Conservation (phyloP, 1,284 basidiomycete species). For the Irpex rosettiformis region DNA sequence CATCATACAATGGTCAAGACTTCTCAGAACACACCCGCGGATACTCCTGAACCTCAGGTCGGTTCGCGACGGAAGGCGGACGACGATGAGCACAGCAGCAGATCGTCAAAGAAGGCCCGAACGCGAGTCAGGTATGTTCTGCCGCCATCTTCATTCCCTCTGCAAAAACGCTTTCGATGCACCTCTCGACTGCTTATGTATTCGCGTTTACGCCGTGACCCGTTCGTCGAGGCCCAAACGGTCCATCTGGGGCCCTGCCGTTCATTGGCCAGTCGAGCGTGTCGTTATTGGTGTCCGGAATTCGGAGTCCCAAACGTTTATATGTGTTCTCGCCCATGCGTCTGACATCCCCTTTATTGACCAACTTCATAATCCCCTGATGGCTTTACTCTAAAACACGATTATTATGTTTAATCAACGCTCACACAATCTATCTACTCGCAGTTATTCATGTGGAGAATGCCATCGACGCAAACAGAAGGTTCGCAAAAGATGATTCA, state of each 20-base stretch:
- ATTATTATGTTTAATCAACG: not conserved
- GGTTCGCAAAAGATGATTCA: slow-evolving; percentile 36
- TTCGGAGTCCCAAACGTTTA: not conserved
- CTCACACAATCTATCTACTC: slow-evolving; percentile 4
- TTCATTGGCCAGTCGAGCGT: not conserved
- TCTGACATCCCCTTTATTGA: not conserved
- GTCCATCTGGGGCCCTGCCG: not conserved
- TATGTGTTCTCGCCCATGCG: not conserved
- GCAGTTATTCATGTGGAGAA: slow-evolving; percentile 81
- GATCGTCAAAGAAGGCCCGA: slow-evolving; percentile 62
- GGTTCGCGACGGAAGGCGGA: slow-evolving; percentile 53
- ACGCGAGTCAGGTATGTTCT: slow-evolving; percentile 66
- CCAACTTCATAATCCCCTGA: not conserved
- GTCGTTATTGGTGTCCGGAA: not conserved
- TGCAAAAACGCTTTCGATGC: not conserved
- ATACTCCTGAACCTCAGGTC: slow-evolving; percentile 17
- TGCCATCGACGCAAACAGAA: slow-evolving; percentile 84
- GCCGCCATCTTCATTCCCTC: slow-evolving; percentile 5
- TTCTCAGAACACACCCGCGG: slow-evolving; percentile 14
- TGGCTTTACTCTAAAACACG: not conserved
- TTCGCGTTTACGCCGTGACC: not conserved
- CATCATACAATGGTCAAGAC: slow-evolving; percentile 27
- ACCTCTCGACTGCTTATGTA: not conserved
- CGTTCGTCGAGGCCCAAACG: not conserved
- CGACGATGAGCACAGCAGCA: slow-evolving; percentile 45